Evolutionary conservation across 768 basidiomycete genomes (phyloP).

Genomic region (Agaricus sinodeliciosus): DNA sequence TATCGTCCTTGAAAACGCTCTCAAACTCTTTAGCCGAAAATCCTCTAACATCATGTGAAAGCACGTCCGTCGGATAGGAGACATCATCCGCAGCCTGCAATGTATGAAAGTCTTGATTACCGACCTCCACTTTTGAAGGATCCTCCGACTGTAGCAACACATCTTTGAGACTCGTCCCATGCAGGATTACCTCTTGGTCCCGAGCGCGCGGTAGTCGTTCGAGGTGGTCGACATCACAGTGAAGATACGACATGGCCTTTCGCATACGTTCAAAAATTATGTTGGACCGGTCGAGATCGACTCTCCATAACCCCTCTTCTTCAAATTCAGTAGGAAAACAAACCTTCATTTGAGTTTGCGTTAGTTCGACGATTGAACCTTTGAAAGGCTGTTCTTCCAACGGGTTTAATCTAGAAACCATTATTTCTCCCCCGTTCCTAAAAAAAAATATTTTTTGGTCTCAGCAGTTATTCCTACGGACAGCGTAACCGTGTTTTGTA

Average conservation of each 20-base stretch:
- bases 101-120: neutral
- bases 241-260: constrained; percentile 51
- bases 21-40: constrained; percentile 12
- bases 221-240: constrained; percentile 41
- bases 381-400: constrained; percentile 43
- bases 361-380: constrained; percentile 48
- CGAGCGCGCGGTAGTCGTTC: constrained; percentile 23
- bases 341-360: constrained; percentile 48
- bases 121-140: constrained; percentile 6
- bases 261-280: constrained; percentile 66
- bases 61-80: constrained; percentile 8
- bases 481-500: constrained; percentile 10
- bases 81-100: constrained; percentile 16
- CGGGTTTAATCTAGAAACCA: constrained; percentile 61
- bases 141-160: constrained; percentile 47
- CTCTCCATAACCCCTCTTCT: constrained; percentile 46
- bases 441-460: neutral
- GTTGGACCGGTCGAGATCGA: constrained; percentile 68
- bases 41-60: constrained; percentile 8
- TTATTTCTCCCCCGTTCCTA: constrained; percentile 66
- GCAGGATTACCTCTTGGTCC: constrained; percentile 47
- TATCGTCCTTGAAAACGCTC: constrained; percentile 64
- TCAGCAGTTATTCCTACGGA: constrained; percentile 1
- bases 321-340: constrained; percentile 44
- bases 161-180: constrained; percentile 71